Evolutionary conservation across 352 stramenopile species (phyloP).

Genomic region (Phytopythium litorale): DNA sequence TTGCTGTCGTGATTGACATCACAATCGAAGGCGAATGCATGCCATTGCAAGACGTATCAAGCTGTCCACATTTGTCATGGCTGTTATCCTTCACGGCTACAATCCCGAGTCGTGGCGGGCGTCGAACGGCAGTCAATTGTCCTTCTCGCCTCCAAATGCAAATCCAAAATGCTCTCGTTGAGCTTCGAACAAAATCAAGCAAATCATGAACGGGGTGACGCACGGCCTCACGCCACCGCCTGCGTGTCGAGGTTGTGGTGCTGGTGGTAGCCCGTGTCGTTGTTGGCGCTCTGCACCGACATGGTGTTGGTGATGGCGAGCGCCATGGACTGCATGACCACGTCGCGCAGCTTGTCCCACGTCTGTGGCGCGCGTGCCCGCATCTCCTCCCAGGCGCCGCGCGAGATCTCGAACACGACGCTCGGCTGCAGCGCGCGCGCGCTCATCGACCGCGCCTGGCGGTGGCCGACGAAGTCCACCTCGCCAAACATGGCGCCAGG

Average conservation of each 20-base stretch:
- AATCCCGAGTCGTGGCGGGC: neutral
- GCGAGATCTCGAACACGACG: constrained; percentile 71
- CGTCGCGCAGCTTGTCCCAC: constrained; percentile 74
- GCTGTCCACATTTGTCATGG: too few species aligned
- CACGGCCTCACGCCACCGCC: neutral
- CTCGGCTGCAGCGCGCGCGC: constrained; percentile 42
- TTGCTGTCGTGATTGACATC: neutral
- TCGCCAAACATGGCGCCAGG: constrained; percentile 83
- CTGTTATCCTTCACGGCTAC: neutral
- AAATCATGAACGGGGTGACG: neutral
- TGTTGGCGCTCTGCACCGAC: constrained; percentile 65
- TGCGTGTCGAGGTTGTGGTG: constrained; percentile 3
- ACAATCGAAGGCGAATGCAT: neutral
- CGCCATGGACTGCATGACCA: constrained; percentile 83
- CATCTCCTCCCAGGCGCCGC: constrained; percentile 62
- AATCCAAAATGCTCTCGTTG: neutral
- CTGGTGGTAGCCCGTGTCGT: constrained; percentile 14
- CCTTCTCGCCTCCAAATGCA: neutral
- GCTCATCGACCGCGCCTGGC: constrained; percentile 63
- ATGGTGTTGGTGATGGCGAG: constrained; percentile 72
- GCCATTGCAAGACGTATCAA: too few species aligned
- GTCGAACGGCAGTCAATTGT: too few species aligned
- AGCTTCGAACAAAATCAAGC: neutral
- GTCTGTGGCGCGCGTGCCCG: constrained; percentile 44
- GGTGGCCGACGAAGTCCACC: constrained; percentile 77